These are phyloP conservation scores for Hypocrella siamensis DNA, from an alignment of 2,329 filamentous ascomycete genomes.

Conservation along the genomic window DNA sequence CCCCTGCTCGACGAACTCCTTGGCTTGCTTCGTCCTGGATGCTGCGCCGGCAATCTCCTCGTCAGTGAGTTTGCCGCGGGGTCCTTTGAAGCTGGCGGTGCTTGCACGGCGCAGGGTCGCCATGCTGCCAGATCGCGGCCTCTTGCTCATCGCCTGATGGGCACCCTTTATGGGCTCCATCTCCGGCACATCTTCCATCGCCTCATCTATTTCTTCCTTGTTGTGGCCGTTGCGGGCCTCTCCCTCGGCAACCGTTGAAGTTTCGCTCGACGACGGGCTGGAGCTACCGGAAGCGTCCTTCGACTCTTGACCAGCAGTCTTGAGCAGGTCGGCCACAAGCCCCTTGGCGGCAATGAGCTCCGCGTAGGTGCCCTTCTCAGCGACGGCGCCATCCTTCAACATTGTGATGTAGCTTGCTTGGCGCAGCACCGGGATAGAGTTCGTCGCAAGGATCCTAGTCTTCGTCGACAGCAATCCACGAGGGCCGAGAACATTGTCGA, in stretches of 20 bases:
- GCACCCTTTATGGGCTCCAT: slow-evolving; percentile 57
- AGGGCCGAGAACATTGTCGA: slow-evolving; percentile 80
- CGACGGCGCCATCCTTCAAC: slow-evolving; percentile 65
- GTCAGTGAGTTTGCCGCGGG: slow-evolving; percentile 68
- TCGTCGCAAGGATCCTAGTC: slow-evolving; percentile 85
- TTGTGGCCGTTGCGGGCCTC: slow-evolving; percentile 32
- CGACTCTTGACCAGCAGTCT: slow-evolving; percentile 50
- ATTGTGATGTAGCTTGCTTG: slow-evolving; percentile 83
- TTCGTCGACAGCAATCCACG: slow-evolving; percentile 72
- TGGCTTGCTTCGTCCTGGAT: slow-evolving; percentile 67
- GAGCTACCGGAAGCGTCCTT: slow-evolving; percentile 26
- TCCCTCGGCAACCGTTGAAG: slow-evolving; percentile 39
- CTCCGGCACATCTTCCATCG: slow-evolving; percentile 61
- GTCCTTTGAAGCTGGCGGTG: slow-evolving; percentile 76
- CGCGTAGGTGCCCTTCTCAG: slow-evolving; percentile 79
- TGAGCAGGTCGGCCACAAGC: slow-evolving; percentile 71
- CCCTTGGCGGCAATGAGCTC: slow-evolving; percentile 91
- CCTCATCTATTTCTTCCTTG: slow-evolving; percentile 57
- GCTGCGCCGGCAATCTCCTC: slow-evolving; percentile 58
- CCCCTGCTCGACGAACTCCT: slow-evolving; percentile 83
- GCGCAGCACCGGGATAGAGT: slow-evolving; percentile 79
- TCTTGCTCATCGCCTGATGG: slow-evolving; percentile 27
- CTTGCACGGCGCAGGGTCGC: slow-evolving; percentile 79
- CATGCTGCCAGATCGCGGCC: slow-evolving; percentile 52
- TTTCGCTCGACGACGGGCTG: slow-evolving; percentile 32